phyloP scores from a whole-genome alignment of 441 rosid species.

The Mallotus repandus region DNA sequence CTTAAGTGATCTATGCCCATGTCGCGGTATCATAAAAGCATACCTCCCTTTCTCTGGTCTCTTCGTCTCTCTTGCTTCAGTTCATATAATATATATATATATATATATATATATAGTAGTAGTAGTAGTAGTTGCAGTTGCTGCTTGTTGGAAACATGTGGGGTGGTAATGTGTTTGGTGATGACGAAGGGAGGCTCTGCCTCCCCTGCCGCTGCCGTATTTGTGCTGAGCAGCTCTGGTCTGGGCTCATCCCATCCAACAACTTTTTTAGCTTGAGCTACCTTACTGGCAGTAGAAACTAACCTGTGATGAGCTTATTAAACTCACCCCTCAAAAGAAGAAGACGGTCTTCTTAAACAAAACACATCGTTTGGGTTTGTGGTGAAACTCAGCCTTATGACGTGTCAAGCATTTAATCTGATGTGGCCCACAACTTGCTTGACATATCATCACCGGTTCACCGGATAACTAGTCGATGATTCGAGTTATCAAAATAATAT shows the following conservation, averaged over 20 bases:
- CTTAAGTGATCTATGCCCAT: too few relatives aligned
- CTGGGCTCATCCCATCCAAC: slow-evolving; percentile 55
- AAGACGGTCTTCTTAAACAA: too few relatives aligned
- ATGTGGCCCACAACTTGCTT: too few relatives aligned
- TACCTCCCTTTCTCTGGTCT: not conserved
- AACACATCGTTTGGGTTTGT: too few relatives aligned
- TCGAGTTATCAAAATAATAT: too few relatives aligned
- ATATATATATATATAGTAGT: too few relatives aligned
- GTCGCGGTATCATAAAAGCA: slow-evolving; percentile 20
- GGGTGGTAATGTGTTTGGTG: slow-evolving; percentile 62
- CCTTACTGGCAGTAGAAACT: not conserved
- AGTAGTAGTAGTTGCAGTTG: too few relatives aligned
- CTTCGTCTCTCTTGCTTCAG: not conserved
- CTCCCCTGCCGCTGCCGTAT: slow-evolving; percentile 47
- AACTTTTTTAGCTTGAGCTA: slow-evolving; percentile 43
- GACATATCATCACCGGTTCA: too few relatives aligned
- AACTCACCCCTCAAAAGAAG: slow-evolving; percentile 25
- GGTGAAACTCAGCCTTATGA: too few relatives aligned
- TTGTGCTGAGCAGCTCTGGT: slow-evolving; percentile 59
- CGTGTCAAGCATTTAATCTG: too few relatives aligned
- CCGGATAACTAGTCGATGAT: too few relatives aligned
- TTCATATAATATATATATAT: not conserved
- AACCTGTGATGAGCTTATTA: not conserved
- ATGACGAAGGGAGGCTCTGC: slow-evolving; percentile 35
- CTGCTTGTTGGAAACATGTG: slow-evolving; percentile 21